Conservation (phyloP, 331 rosid species). For the Quercus phellos region DNA sequence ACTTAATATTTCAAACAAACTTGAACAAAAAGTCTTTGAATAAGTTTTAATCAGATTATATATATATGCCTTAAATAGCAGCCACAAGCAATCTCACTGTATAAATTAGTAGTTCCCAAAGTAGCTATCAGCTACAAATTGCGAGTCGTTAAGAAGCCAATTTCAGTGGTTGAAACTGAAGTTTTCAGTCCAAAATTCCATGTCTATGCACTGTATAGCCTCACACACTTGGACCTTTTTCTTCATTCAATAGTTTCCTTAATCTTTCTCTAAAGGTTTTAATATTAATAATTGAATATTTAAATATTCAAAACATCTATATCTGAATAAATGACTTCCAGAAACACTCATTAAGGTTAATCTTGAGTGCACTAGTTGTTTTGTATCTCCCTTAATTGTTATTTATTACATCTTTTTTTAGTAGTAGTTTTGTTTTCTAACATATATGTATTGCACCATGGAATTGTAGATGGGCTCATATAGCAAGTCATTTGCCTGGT, state of each 20-base stretch:
- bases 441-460: neutral
- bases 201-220: conserved; percentile 10
- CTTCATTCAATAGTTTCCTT: neutral
- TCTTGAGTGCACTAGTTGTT: no score
- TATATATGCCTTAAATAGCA: neutral
- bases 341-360: no score
- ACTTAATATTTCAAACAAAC: conserved; percentile 1
- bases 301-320: no score
- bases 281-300: neutral
- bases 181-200: conserved; percentile 4
- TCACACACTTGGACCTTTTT: neutral
- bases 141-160: conserved; percentile 38
- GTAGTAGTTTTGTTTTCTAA: no score
- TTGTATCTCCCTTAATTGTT: no score
- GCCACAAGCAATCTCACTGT: neutral
- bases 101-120: neutral
- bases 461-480: conserved; percentile 82
- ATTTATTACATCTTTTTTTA: no score
- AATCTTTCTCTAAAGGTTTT: conserved; percentile 20
- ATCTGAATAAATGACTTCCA: no score
- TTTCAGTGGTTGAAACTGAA: conserved; percentile 28
- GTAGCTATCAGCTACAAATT: conserved; percentile 16
- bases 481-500: conserved; percentile 88
- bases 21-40: conserved; percentile 3
- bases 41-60: neutral